Base-by-base conservation (phyloP, 768 basidiomycete genomes). In the Tulasnella sp. region DNA sequence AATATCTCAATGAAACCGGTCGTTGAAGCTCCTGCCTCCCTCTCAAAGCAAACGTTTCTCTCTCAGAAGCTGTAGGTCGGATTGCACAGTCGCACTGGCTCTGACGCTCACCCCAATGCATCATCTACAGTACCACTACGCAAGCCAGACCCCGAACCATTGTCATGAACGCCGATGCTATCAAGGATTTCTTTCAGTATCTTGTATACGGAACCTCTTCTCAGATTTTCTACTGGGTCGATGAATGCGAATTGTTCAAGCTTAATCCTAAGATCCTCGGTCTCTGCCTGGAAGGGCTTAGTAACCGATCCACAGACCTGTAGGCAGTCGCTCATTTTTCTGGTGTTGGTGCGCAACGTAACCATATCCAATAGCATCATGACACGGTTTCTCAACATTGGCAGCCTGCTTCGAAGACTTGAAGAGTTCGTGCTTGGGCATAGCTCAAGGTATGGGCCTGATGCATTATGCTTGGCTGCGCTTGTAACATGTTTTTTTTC, bases 351-450 rank as follows among this genome's bases (percentile, higher is more conserved):
- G 32, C 66, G 17, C 35, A 17, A 71, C 12, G 16, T 17, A 29
- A 26, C 35, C 19, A 32, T 1, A 66, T 32, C 19, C 32, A 52
- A n/a, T 73, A 92, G 90, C 78, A 77, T 90, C 6, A 78, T 87
- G 29, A 79, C 81, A 41, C 84, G 88, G 6, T 93, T 93, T 78
- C 74, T 91, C 36, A 83, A 81, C 7, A 87, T 94, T 64, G 92
- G 92, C 7, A 87, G 86, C 0, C 78, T 88, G 2, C 77, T 90
- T 42, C 86, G 91, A 62, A 85, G 92, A 26, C 77, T 93, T 7
- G 91, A 94, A 67, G 79, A 80, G 2, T 77, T 90, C 3, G 75
- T 88, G 3, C 78, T 79, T 17, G 74, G 76, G 8, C 77, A 89
- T n/a, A 83, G 86, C 62, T 73, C 76, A 41, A 85, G 83, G 90